Base-by-base conservation (phyloP, 2,329 filamentous ascomycete genomes). In the Colletotrichum filicis region DNA sequence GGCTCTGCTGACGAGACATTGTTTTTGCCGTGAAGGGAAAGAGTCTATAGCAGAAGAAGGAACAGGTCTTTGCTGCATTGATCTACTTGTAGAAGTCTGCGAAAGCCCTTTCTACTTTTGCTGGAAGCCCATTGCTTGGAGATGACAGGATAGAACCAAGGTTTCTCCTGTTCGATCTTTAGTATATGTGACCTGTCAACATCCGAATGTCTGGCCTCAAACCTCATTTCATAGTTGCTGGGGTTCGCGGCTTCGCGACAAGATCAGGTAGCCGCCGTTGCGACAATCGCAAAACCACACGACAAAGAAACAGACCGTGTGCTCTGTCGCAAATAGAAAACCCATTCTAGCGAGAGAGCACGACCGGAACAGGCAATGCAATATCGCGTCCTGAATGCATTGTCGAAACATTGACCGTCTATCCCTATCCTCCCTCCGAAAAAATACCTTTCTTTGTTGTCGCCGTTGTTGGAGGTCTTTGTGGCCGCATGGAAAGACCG, bases 321-420 rank as follows among this genome's bases (percentile, higher is more conserved):
- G 19, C 22, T 11, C 16, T 12, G 3, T 46, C 71, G 60, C 22
- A 66, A 62, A 61, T 57, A 70, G 71, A 65, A 65, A 70, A n/a
- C 3, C 37, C 3, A 16, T 1, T n/a, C 12, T 49, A 24, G 26
- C 46, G 49, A 69, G 49, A 69, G 59, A 16, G 42, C 42, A 11
- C 16, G 7, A 7, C 56, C 66, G 71, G 14, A 57, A 60, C 11
- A 46, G 61, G 67, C 67, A 70, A 42, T 57, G 46, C 68, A 56
- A 55, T 64, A 49, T 57, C 49, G 71, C 28, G 24, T 8, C 4
- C 32, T 19, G 63, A 42, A 64, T 55, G 46, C 61, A 70, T 71
- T 73, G 71, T 70, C n/a, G 35, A 46, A 49, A 30, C 66, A 61
- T 66, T 66, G 66, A 46, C 66, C 46, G 22, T 57, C 26, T 42